Evolutionary conservation across 2,329 filamentous ascomycete genomes (phyloP), one percentile per base, ranked within the genome.

Genomic region (Trichothecium sympodiale): DNA sequence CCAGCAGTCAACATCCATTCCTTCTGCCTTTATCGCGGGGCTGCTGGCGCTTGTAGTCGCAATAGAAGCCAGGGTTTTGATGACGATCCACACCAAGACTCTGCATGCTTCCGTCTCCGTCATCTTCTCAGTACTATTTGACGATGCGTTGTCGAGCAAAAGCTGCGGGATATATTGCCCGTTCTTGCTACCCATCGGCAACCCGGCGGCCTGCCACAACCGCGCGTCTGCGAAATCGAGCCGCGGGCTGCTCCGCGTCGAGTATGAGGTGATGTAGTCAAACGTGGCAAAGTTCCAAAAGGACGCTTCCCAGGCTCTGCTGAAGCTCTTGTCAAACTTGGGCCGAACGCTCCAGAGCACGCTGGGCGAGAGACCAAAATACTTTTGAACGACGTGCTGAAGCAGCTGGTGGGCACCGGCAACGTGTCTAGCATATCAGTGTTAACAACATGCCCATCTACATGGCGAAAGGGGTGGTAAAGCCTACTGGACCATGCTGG

Each of bases 251-350:
- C 31, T 37, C 23, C 37, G 25, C 23, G 39, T 35, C 8, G 35
- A 35, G 28, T 44, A 42, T 15, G 40, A 39, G 6, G 38, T 33
- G 14, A 44, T 35, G 30, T 39, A 44, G 29, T 44, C 42, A 18
- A 43, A 39, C 8, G 38, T 37, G n/a, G 40, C 42, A 14, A 44
- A 34, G 33, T 41, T 44, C 42, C 42, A 43, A 28, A 43, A 44
- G 10, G 40, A 34, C 10, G 42, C 40, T 29, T 43, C 38, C 38
- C 20, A 25, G 10, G 20, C 20, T 10, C 10, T 25, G 20, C 20
- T 25, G 20, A 25, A 25, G 20, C 20, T 25, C 10, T 10, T 25
- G 20, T 25, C 20, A 25, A 25, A 25, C 10, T 25, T 25, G 6
- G 20, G 20, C 6, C 20, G 20, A 10, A 10, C 20, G 20, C 20